phyloP scores from a whole-genome alignment of 2,329 filamentous ascomycete species.

The Metarhizium album region DNA sequence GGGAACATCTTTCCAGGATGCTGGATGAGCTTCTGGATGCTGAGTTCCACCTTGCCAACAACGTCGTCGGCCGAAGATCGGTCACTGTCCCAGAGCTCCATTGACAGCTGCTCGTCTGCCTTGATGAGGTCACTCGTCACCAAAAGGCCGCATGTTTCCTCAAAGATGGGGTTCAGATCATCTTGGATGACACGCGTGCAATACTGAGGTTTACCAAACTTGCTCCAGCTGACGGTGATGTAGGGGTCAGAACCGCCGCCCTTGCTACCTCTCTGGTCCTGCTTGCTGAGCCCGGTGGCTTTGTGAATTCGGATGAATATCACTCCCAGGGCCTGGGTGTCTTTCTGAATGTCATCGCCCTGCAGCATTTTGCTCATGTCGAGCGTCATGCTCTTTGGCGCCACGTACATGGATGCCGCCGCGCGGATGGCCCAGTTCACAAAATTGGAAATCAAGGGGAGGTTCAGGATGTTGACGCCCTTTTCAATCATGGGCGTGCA shows the following conservation, averaged over 20 bases:
- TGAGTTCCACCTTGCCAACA: slow-evolving; percentile 87
- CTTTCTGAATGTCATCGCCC: slow-evolving; percentile 87
- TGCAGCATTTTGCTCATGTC: slow-evolving; percentile 85
- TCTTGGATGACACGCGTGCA: slow-evolving; percentile 94
- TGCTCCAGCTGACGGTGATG: slow-evolving; percentile 88
- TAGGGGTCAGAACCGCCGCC: slow-evolving; percentile 91
- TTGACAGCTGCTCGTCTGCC: slow-evolving; percentile 82
- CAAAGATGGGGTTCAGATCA: slow-evolving; percentile 85
- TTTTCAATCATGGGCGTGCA: slow-evolving; percentile 89
- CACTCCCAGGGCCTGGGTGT: slow-evolving; percentile 75
- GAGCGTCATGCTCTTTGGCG: slow-evolving; percentile 86
- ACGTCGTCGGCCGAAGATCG: slow-evolving; percentile 87
- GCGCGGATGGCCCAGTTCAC: slow-evolving; percentile 91
- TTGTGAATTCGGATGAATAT: slow-evolving; percentile 88
- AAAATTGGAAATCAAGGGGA: slow-evolving; percentile 90
- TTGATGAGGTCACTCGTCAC: slow-evolving; percentile 87
- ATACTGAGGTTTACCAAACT: slow-evolving; percentile 96
- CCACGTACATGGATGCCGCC: slow-evolving; percentile 82
- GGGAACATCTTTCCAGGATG: slow-evolving; percentile 87
- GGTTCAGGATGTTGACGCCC: slow-evolving; percentile 81
- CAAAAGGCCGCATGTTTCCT: slow-evolving; percentile 74
- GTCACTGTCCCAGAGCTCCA: slow-evolving; percentile 96
- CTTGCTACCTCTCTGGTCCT: slow-evolving; percentile 70
- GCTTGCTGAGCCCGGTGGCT: slow-evolving; percentile 79
- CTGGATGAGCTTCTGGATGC: slow-evolving; percentile 89